These are phyloP conservation scores for Trypethelium eluteriae DNA, from an alignment of 495 filamentous ascomycete species.

Conservation along the genomic window DNA sequence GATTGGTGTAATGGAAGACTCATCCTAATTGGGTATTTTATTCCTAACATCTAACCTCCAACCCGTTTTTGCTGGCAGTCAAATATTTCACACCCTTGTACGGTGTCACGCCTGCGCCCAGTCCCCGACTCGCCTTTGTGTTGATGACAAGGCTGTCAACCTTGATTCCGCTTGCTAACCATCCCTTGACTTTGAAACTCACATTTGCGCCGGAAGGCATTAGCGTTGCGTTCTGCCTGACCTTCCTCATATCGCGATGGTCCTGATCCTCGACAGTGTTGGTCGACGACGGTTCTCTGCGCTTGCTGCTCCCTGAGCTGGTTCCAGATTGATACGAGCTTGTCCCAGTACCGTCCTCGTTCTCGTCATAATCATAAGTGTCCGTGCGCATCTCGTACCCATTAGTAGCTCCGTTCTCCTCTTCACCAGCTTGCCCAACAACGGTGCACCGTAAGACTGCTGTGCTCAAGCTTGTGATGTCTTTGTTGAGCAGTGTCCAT, in stretches of 20 bases:
- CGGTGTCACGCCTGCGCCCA: conserved; percentile 82
- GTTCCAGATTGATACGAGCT: conserved; percentile 39
- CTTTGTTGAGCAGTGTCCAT: conserved; percentile 74
- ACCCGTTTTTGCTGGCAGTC: conserved; percentile 74
- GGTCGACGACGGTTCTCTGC: conserved; percentile 17
- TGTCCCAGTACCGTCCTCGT: conserved; percentile 45
- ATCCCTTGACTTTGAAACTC: conserved; percentile 87
- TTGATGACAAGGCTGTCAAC: conserved; percentile 86
- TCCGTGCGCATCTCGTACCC: conserved; percentile 44
- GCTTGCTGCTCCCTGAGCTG: conserved; percentile 19
- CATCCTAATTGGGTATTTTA: conserved; percentile 2
- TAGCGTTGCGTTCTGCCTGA: conserved; percentile 65
- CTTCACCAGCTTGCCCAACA: conserved; percentile 54
- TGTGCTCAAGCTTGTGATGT: conserved; percentile 42
- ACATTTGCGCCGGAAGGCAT: conserved; percentile 88
- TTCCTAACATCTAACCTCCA: conserved; percentile 65
- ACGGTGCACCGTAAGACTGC: conserved; percentile 76
- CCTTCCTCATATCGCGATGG: conserved; percentile 40
- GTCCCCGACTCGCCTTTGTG: conserved; percentile 70
- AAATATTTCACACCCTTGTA: conserved; percentile 99
- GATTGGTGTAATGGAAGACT: background rate
- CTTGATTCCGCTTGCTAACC: conserved; percentile 88
- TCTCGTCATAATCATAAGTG: conserved; percentile 47
- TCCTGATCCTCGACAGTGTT: conserved; percentile 32
- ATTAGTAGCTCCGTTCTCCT: conserved; percentile 47